phyloP scores from a whole-genome alignment of 805 yeast species.

The Ogataea salicorniae region DNA sequence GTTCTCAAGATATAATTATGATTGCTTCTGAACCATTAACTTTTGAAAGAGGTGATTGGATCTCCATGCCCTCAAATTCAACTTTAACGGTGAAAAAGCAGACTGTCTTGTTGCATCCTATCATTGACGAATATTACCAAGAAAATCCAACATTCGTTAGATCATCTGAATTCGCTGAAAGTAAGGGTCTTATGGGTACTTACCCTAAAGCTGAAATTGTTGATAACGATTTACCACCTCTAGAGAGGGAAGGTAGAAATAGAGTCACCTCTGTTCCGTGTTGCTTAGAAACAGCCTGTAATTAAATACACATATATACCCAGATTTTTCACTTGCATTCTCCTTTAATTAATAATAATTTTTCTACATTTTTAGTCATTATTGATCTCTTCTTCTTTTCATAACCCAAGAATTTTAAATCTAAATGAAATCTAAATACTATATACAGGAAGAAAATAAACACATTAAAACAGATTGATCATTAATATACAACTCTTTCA shows the following conservation, averaged over 20 bases:
- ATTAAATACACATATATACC: neutral
- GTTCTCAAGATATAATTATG: conserved; percentile 93
- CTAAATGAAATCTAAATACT: too few species aligned
- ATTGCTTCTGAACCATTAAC: conserved; percentile 94
- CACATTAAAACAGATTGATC: neutral
- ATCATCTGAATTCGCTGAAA: conserved; percentile 76
- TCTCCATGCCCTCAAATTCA: conserved; percentile 92
- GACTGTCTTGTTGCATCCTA: conserved; percentile 87
- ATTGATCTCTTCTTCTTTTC: too few species aligned
- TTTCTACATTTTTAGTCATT: too few species aligned
- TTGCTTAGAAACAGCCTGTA: neutral
- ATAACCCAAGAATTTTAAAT: too few species aligned
- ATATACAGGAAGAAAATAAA: too few species aligned
- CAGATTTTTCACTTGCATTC: neutral
- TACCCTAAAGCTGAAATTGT: conserved; percentile 62
- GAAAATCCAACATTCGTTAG: conserved; percentile 63
- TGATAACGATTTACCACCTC: conserved; percentile 61
- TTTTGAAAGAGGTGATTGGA: conserved; percentile 96
- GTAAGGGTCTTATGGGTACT: conserved; percentile 90
- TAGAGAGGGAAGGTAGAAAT: conserved; percentile 65
- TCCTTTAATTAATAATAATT: too few species aligned
- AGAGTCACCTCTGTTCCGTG: conserved; percentile 9
- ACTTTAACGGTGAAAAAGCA: conserved; percentile 75
- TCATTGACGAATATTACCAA: conserved; percentile 82
- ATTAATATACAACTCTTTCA: neutral